Conservation (phyloP, 2,329 filamentous ascomycete species). For the Talaromyces marneffei region DNA sequence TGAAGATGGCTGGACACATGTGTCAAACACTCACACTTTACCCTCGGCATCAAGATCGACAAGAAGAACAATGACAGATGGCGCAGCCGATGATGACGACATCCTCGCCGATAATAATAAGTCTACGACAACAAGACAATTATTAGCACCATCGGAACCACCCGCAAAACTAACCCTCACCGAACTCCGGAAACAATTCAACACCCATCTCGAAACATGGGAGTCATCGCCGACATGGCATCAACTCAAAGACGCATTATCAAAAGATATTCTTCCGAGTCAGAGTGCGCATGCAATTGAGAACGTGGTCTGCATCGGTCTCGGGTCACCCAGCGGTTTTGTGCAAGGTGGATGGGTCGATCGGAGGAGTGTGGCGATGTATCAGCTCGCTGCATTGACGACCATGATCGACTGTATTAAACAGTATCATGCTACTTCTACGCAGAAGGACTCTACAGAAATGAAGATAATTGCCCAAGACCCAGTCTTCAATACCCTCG, state of each 20-base stretch:
- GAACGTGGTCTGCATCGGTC: slow-evolving; percentile 34
- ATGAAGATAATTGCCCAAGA: slow-evolving; percentile 44
- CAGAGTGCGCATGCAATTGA: slow-evolving; percentile 16
- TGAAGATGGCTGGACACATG: slow-evolving; percentile 41
- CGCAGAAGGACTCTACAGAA: background rate
- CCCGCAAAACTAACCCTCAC: slow-evolving; percentile 28
- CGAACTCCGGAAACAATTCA: slow-evolving; percentile 29
- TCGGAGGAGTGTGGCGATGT: slow-evolving; percentile 35
- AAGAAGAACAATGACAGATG: slow-evolving; percentile 9
- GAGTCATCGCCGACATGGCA: slow-evolving; percentile 14
- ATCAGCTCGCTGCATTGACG: slow-evolving; percentile 36
- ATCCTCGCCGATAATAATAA: background rate
- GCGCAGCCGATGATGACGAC: slow-evolving; percentile 4
- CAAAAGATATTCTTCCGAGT: background rate
- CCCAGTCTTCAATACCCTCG: slow-evolving; percentile 48
- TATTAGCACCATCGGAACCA: slow-evolving; percentile 32
- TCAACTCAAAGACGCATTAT: slow-evolving; percentile 25
- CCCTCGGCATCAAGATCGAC: background rate
- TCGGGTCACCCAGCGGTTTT: slow-evolving; percentile 39
- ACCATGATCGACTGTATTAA: slow-evolving; percentile 21
- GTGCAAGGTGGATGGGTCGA: slow-evolving; percentile 40
- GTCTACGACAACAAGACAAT: background rate
- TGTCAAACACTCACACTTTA: slow-evolving; percentile 31
- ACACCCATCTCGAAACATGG: slow-evolving; percentile 18
- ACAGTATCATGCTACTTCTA: background rate